Percentiles rank a stretch among this genome's conserved stretches.
These are phyloP conservation scores for Calvatia gigantea DNA, from an alignment of 768 basidiomycete species.

Conservation along the genomic window DNA sequence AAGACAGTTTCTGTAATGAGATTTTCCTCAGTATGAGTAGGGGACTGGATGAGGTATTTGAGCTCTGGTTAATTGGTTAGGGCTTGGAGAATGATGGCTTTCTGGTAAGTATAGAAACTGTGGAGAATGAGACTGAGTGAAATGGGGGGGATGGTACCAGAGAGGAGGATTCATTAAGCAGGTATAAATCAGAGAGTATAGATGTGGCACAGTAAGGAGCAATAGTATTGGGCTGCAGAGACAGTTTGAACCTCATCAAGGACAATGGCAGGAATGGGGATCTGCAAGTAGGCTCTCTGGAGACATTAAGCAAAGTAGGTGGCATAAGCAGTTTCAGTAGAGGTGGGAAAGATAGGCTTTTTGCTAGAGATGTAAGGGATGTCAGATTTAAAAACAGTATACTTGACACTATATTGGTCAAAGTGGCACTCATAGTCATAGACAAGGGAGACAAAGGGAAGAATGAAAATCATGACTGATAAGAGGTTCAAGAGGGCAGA, in stretches of 20 bases:
- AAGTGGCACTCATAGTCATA: conserved; percentile 21
- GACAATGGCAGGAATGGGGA: conserved; percentile 9
- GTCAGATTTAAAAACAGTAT: conserved; percentile 11
- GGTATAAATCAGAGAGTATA: conserved; percentile 13
- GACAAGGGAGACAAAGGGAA: conserved; percentile 20
- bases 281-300: background rate
- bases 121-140: background rate
- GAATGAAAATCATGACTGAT: conserved; percentile 16
- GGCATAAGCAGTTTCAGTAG: conserved; percentile 14
- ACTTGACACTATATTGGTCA: conserved; percentile 9
- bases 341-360: conserved; percentile 15
- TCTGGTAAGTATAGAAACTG: conserved; percentile 8
- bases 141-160: conserved; percentile 14
- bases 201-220: conserved; percentile 6
- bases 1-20: no score
- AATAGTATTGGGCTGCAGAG: conserved; percentile 9
- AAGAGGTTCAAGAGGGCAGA: conserved; percentile 15
- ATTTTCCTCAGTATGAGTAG: background rate
- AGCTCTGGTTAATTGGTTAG: conserved; percentile 15
- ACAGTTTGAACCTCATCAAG: conserved; percentile 25
- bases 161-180: conserved; percentile 18
- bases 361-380: conserved; percentile 9
- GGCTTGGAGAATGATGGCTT: background rate
- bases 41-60: conserved; percentile 1
- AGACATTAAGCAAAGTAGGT: conserved; percentile 13